Conservation (phyloP, 2,329 filamentous ascomycete species). For the Hypoxylon rubiginosum region DNA sequence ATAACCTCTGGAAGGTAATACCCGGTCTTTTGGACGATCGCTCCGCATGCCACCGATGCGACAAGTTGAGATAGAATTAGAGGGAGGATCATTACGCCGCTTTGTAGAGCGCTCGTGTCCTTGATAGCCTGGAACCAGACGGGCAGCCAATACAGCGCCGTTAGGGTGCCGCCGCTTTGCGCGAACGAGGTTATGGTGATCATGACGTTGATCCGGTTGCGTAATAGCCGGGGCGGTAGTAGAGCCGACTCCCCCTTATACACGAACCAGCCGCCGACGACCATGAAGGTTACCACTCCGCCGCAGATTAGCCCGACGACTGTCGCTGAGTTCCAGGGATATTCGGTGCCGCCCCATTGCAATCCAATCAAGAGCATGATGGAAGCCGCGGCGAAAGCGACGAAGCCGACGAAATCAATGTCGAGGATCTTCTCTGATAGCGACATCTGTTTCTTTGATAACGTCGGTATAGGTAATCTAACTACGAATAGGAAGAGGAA, state of each 20-base stretch:
- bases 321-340: conserved; percentile 53
- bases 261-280: conserved; percentile 54
- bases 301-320: conserved; percentile 57
- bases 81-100: conserved; percentile 48
- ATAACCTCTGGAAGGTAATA: conserved; percentile 55
- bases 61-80: conserved; percentile 47
- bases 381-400: conserved; percentile 50
- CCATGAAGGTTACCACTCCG: conserved; percentile 47
- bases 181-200: conserved; percentile 43
- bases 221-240: conserved; percentile 46
- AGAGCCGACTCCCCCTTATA: conserved; percentile 58
- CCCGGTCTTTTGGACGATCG: conserved; percentile 46
- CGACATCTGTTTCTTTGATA: conserved; percentile 25
- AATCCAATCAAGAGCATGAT: conserved; percentile 62
- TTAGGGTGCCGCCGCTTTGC: conserved; percentile 42
- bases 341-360: conserved; percentile 58
- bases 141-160: conserved; percentile 45
- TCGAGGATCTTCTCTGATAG: conserved; percentile 32
- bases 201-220: conserved; percentile 39
- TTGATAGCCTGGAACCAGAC: conserved; percentile 49
- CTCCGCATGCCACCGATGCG: conserved; percentile 42
- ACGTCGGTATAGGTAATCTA: conserved; percentile 34
- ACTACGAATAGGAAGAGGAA: conserved; percentile 40
- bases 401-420: conserved; percentile 51
- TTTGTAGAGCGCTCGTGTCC: conserved; percentile 37